Conservation (phyloP, 805 yeast genomes). For the Hagleromyces aurorensis region DNA sequence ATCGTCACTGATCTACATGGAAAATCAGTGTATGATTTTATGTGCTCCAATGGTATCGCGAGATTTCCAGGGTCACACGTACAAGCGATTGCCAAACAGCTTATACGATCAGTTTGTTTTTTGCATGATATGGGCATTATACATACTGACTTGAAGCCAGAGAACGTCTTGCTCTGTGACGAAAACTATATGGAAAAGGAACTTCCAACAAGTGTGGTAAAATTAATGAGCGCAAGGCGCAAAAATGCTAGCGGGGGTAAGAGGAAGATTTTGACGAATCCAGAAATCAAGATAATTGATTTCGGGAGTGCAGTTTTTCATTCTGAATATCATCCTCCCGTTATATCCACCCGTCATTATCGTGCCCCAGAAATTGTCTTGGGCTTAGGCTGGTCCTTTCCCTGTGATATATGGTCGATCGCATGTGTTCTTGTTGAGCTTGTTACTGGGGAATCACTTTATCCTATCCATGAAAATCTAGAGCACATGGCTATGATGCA, state of each 20-base stretch:
- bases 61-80: conserved; percentile 95
- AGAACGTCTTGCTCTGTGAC: conserved; percentile 60
- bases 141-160: conserved; percentile 96
- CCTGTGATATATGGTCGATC: conserved; percentile 95
- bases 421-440: conserved; percentile 91
- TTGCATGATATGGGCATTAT: conserved; percentile 83
- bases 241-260: conserved; percentile 28
- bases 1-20: conserved; percentile 84
- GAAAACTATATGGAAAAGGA: conserved; percentile 21
- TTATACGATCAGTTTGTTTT: conserved; percentile 77
- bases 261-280: conserved; percentile 47
- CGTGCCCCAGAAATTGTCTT: conserved; percentile 94
- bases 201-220: conserved; percentile 15
- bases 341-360: conserved; percentile 92
- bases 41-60: conserved; percentile 71
- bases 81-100: conserved; percentile 79
- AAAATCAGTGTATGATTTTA: conserved; percentile 80
- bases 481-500: conserved; percentile 97
- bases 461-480: conserved; percentile 87
- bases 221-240: conserved; percentile 24
- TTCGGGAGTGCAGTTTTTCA: conserved; percentile 95
- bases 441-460: conserved; percentile 88
- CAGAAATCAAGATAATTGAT: conserved; percentile 83
- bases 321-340: conserved; percentile 87
- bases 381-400: conserved; percentile 94